Evolutionary conservation across 306 rosid genomes (phyloP), one percentile per base, ranked within the genome.

Genomic region (Fragaria iinumae): DNA sequence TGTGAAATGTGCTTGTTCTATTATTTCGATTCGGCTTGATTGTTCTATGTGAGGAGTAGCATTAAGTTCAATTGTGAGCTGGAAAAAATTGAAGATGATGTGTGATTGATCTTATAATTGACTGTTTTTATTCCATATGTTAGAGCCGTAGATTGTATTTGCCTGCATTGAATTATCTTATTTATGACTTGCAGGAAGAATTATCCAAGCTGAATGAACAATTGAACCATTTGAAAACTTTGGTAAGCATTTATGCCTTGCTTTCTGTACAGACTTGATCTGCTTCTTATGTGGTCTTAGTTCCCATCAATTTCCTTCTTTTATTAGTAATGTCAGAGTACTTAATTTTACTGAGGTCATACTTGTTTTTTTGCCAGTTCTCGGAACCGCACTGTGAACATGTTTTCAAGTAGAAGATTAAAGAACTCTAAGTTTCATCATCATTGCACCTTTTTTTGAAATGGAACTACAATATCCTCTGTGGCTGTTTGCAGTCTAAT

Each of bases 141-240:
- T 39, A 38, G 7, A 21, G 44, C 44, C 57, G 16, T 18, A 3
- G 2, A 1, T 21, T 77, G 60, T 55, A 50, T 47, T 18, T 72
- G 34, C 44, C 53, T 38, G 20, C 48, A 10, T 72, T 29, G 70
- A 48, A 70, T 63, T 84, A 62, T 78, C 76, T 66, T 77, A 45
- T 80, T 71, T 78, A 18, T 82, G 77, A 18, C 69, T 71, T 86
- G 59, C 96, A 96, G 99, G 91, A 82, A 32, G 98, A 93, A 87
- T 47, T 93, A 71, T 29, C 67, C 0, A 89, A 87, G 83, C 80
- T 96, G 81, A 74, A 21, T 25, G 83, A 80, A 39, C 86, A 93
- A 72, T 64, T 90, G 78, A 20, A 23, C 4, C 82, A 75, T 71
- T 81, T 91, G 88, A 85, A 76, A 56, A 79, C 72, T 85, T 68